phyloP scores from a whole-genome alignment of 495 filamentous ascomycete species.

The Tetracladium setigerum region DNA sequence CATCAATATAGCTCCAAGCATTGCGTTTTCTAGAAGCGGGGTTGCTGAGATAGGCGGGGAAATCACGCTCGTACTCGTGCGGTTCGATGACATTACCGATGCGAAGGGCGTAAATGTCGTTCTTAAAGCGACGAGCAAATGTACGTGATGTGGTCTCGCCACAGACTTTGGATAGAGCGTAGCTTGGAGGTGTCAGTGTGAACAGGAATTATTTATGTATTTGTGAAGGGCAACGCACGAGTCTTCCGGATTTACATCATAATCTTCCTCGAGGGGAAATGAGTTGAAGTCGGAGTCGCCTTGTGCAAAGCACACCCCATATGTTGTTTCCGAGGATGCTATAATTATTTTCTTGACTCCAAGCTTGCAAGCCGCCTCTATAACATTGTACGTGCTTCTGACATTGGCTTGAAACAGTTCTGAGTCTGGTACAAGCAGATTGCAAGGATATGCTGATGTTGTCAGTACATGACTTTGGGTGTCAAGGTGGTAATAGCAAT shows the following conservation, averaged over 20 bases:
- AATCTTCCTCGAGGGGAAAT: slow-evolving; percentile 51
- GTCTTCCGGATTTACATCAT: slow-evolving; percentile 50
- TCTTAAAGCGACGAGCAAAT: slow-evolving; percentile 44
- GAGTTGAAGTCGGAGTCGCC: slow-evolving; percentile 41
- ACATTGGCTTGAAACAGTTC: slow-evolving; percentile 50
- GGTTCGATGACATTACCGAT: slow-evolving; percentile 53
- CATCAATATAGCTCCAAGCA: slow-evolving; percentile 55
- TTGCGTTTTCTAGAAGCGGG: slow-evolving; percentile 43
- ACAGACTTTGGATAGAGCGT: slow-evolving; percentile 53
- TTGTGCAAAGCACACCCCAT: slow-evolving; percentile 51
- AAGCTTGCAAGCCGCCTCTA: slow-evolving; percentile 53
- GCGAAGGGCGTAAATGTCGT: slow-evolving; percentile 51
- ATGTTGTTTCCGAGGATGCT: slow-evolving; percentile 48
- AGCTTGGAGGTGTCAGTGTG: slow-evolving; percentile 49
- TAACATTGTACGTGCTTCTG: slow-evolving; percentile 47
- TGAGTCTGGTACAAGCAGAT: slow-evolving; percentile 48
- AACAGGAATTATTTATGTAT: slow-evolving; percentile 37
- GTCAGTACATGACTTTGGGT: not conserved
- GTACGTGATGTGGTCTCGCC: slow-evolving; percentile 46
- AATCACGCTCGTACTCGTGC: slow-evolving; percentile 47
- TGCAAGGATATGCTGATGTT: slow-evolving; percentile 41
- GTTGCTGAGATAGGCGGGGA: slow-evolving; percentile 38
- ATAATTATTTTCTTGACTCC: slow-evolving; percentile 55
- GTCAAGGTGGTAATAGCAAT: not conserved
- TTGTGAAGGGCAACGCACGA: slow-evolving; percentile 47